A percentile compares a stretch with the other conserved stretches of the same genome.
Evolutionary conservation across 345 rosid species (phyloP).

Genomic region (Turnera subulata): DNA sequence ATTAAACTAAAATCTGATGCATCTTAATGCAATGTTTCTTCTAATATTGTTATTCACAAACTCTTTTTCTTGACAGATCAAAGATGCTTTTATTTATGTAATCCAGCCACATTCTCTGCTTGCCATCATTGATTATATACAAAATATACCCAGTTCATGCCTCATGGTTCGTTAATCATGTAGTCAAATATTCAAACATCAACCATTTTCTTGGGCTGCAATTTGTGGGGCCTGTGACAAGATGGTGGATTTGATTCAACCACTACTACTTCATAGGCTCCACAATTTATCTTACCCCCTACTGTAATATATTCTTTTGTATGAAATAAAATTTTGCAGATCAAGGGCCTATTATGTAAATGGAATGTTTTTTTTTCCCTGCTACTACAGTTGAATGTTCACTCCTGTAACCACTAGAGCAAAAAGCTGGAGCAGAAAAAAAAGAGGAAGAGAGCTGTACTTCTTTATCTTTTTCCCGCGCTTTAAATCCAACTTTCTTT

Average conservation of each 20-base stretch:
- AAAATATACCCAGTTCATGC: background rate
- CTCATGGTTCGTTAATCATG: conserved; percentile 15
- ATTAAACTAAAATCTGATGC: no score
- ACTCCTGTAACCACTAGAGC: background rate
- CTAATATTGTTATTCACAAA: background rate
- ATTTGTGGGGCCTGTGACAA: background rate
- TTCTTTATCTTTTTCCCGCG: conserved; percentile 22
- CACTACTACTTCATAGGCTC: background rate
- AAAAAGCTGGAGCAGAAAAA: no score
- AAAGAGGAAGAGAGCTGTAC: background rate
- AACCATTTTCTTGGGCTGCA: background rate
- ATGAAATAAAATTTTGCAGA: no score
- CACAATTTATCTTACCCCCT: background rate
- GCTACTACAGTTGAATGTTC: background rate
- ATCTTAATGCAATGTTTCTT: background rate
- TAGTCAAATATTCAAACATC: conserved; percentile 22
- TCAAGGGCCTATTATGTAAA: no score
- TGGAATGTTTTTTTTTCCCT: background rate
- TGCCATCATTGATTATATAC: conserved; percentile 1
- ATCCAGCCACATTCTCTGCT: background rate
- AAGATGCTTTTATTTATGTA: background rate
- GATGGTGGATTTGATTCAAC: background rate
- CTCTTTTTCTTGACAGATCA: background rate
- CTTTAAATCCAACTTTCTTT: conserved; percentile 27
- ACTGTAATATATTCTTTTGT: no score